A percentile compares a stretch with the other conserved stretches of the same genome.
phyloP scores from a whole-genome alignment of 169 alveolate genomes.

The Amoebophrya sp. region DNA sequence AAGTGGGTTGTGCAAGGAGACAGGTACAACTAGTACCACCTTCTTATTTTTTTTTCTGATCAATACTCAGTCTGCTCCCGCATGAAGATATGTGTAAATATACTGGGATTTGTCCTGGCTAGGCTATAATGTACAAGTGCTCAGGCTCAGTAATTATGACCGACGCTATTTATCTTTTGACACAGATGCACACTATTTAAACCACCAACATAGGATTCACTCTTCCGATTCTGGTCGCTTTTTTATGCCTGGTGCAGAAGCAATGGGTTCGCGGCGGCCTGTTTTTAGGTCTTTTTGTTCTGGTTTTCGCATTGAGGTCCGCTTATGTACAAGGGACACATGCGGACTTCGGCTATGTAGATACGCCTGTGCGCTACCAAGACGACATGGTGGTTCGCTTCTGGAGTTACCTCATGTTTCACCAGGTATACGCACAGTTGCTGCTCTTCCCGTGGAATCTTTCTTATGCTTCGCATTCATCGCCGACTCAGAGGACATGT shows the following conservation, averaged over 20 bases:
- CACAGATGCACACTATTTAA: neutral
- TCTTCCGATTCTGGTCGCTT: neutral
- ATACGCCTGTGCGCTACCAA: constrained; percentile 20
- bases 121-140: too few relatives aligned
- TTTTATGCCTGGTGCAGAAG: neutral
- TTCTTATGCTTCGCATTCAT: neutral
- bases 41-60: too few relatives aligned
- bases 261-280: neutral
- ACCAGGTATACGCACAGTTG: neutral
- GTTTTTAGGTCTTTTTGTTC: neutral
- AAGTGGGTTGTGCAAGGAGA: neutral
- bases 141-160: too few relatives aligned
- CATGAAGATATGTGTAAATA: too few relatives aligned
- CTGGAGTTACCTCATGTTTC: neutral
- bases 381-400: neutral
- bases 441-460: neutral
- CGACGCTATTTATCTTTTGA: too few relatives aligned
- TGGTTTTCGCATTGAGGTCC: neutral
- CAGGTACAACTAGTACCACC: neutral
- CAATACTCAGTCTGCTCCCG: too few relatives aligned
- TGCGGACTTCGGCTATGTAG: neutral
- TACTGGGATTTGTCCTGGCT: too few relatives aligned
- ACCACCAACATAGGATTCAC: neutral
- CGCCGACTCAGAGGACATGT: too few relatives aligned
- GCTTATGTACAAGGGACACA: neutral